Base-by-base conservation (phyloP, 257 asterid species). In the Eustoma russellianum region DNA sequence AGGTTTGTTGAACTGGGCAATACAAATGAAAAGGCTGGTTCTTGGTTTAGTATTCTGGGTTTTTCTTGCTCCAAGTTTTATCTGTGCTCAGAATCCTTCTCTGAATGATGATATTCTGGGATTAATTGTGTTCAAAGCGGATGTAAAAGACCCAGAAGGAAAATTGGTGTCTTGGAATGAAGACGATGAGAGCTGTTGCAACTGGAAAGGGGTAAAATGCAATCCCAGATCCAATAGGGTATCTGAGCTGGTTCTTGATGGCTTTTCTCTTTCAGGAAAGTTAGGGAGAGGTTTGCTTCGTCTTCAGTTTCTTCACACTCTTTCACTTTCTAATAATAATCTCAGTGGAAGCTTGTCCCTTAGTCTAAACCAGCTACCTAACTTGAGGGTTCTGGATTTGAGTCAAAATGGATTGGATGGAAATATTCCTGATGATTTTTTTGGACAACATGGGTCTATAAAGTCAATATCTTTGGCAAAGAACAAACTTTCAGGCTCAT, bases 71-170 rank as follows among this genome's bases (percentile, higher is more conserved):
- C 78, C 74, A 0, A 28, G 59, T 18, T 61, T 76, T 38, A 41
- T 63, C 34, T 50, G 68, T 28, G 77, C 81, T 41, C 9, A 60
- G 5, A 88, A 72, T 70, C 75, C 94, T 1, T 77, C 86, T 53
- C 83, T 87, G 64, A 82, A 79, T 71, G 96, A 84, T 74, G 96
- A 87, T 77, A 83, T 84, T 18, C 66, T 87, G 79, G 96, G 89
- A 13, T 62, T 87, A 59, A 84, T 87, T 30, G 94, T 79, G 41
- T 76, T 87, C 67, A 87, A 84, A 62, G 79, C 93, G 9, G 94
- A 82, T 18, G 48, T 87, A 0, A 45, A 58, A 38, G 94, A 87
- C 86, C 87, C 93, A 5, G 70, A 77, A 13, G 68, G 79, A 14
- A 74, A 68, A 33, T 87, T 87, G 62, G 10, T 69, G 50, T 79